These are phyloP conservation scores for Nakazawaea ambrosiae DNA, from an alignment of 805 yeast genomes.

Conservation along the genomic window DNA sequence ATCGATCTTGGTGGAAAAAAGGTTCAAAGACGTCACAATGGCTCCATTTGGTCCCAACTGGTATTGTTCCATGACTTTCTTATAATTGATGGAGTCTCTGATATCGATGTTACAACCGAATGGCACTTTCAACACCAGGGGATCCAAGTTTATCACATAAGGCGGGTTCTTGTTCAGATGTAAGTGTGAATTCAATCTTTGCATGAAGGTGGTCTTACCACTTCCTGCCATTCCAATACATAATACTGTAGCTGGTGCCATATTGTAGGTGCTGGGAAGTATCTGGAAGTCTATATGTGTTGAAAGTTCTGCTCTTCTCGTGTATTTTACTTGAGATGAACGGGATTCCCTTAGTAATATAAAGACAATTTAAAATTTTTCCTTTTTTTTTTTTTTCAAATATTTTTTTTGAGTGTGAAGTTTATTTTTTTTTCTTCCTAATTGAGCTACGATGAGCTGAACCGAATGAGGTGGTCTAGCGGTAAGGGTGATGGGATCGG, in stretches of 20 bases:
- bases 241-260: conserved; percentile 29
- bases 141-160: conserved; percentile 90
- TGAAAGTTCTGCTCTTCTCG: not conserved
- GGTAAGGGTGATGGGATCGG: too few relatives aligned
- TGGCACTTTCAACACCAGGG: conserved; percentile 93
- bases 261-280: conserved; percentile 6
- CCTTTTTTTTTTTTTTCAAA: too few relatives aligned
- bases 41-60: conserved; percentile 98
- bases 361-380: not conserved
- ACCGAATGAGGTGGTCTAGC: too few relatives aligned
- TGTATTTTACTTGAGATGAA: too few relatives aligned
- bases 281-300: too few relatives aligned
- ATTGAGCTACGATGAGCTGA: too few relatives aligned
- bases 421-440: not conserved
- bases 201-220: conserved; percentile 98
- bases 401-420: too few relatives aligned
- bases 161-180: conserved; percentile 72
- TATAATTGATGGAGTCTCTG: conserved; percentile 91
- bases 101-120: conserved; percentile 93
- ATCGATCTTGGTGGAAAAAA: conserved; percentile 92
- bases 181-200: conserved; percentile 82
- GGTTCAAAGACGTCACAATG: conserved; percentile 87
- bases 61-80: conserved; percentile 93
- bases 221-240: conserved; percentile 52
- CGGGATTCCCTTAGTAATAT: not conserved